Evolutionary conservation across 371 early-diverging fungal genomes (phyloP).

Genomic region (Gilbertella persicaria): DNA sequence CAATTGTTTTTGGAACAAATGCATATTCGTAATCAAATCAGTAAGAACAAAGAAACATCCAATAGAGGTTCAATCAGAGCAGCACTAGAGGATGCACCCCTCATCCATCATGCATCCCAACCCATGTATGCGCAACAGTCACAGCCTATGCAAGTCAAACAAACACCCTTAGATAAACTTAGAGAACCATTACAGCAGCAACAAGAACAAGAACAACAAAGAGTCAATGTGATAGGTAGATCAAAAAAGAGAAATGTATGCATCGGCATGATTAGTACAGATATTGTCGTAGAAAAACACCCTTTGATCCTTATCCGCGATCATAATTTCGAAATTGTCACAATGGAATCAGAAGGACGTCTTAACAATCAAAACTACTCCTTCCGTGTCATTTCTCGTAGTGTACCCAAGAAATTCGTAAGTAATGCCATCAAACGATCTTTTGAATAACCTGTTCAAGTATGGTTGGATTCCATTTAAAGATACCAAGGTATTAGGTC

Average conservation of each 20-base stretch:
- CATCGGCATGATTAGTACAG: constrained; percentile 47
- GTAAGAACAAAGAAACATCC: not conserved
- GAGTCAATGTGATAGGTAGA: not conserved
- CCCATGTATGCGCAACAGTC: no score
- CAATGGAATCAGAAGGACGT: constrained; percentile 35
- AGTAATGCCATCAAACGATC: not conserved
- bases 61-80: no score
- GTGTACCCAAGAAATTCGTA: constrained; percentile 33
- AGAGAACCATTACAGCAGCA: not conserved
- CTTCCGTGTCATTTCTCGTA: constrained; percentile 29
- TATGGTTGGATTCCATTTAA: constrained; percentile 52
- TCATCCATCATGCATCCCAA: no score
- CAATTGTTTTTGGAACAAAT: not conserved
- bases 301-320: constrained; percentile 33
- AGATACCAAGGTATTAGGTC: constrained; percentile 46
- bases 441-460: constrained; percentile 11
- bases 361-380: constrained; percentile 36
- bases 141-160: no score
- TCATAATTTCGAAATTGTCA: constrained; percentile 38
- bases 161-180: no score
- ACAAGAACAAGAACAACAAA: not conserved
- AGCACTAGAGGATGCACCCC: no score
- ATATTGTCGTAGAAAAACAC: constrained; percentile 36
- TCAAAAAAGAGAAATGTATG: constrained; percentile 31
- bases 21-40: not conserved